Percentiles rank a stretch among this genome's conserved stretches.
Evolutionary conservation across 1,284 basidiomycete genomes (phyloP).

Genomic region (Ceratobasidium sp.): DNA sequence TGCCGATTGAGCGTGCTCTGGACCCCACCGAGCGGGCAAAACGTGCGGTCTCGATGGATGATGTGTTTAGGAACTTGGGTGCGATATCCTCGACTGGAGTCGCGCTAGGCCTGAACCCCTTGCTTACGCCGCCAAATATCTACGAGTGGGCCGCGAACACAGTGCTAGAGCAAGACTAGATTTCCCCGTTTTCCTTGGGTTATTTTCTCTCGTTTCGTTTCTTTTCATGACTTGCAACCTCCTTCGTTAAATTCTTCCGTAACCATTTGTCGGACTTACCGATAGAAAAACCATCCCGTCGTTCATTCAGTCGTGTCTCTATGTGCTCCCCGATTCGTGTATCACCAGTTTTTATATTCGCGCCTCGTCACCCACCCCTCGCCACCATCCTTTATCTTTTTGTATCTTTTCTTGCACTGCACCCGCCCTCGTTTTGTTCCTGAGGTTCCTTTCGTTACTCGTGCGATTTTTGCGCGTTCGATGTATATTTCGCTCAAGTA

Average conservation of each 20-base stretch:
- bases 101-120: neutral
- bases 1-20: constrained; percentile 26
- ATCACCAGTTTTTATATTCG: constrained; percentile 36
- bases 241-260: constrained; percentile 36
- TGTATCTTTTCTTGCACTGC: neutral
- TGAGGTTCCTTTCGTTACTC: constrained; percentile 5
- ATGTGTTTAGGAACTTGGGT: constrained; percentile 29
- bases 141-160: constrained; percentile 42
- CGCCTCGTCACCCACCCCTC: constrained; percentile 32
- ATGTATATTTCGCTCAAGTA: constrained; percentile 27
- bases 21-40: constrained; percentile 25
- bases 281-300: constrained; percentile 10
- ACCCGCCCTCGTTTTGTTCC: constrained; percentile 5
- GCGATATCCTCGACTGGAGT: constrained; percentile 5
- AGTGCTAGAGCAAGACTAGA: constrained; percentile 29
- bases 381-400: constrained; percentile 2
- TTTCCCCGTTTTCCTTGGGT: neutral
- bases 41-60: constrained; percentile 36
- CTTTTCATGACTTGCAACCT: neutral
- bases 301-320: constrained; percentile 26
- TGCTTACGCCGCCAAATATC: neutral
- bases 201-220: constrained; percentile 3
- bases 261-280: too few relatives aligned
- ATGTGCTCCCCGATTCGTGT: constrained; percentile 19
- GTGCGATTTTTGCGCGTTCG: constrained; percentile 1